Evolutionary conservation across 2,329 filamentous ascomycete genomes (phyloP), one percentile per base, ranked within the genome.

Genomic region (Aspergillus hiratsukae): DNA sequence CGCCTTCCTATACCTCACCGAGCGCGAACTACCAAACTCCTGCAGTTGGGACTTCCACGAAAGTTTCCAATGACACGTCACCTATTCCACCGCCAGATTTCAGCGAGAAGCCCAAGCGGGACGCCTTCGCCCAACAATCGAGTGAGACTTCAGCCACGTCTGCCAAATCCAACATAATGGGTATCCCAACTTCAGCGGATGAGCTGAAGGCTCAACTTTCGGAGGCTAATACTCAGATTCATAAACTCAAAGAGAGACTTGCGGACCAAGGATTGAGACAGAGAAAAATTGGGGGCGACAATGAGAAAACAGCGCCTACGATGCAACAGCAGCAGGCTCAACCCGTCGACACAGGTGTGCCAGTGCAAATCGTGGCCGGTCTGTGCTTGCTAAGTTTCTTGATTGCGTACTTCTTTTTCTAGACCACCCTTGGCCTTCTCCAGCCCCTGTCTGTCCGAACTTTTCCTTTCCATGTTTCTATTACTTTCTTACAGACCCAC

Each of bases 401-500:
- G 70, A 83, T 97, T 66, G 94, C 91, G 54, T 99, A 97, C 77
- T 85, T 97, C 75, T 91, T 99, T 80, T 99, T 99, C 76, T 99
- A 86, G 81, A 59, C n/a, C 57, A 53, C 55, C 48, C 54, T 56
- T 55, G 50, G 49, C 48, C 56, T n/a, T 58, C 52, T 43, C 29
- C 23, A 14, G 10, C 52, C 50, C 60, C 50, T 62, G 61, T 58
- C 55, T 23, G 21, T n/a, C 21, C 21, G 23, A 25, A 7, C 23
- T 53, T 57, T 61, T 60, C 56, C 53, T 57, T 61, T 62, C 52
- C 60, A 61, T 61, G 62, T 64, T 60, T 63, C 61, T 60, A 61
- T 69, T 58, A 54, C 58, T 53, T 40, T 52, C 49, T 59, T 61
- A 51, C 28, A 41, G 57, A 53, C 37, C 29, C 57, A 53, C 63